These are phyloP conservation scores for Royoungia palumana DNA, from an alignment of 768 basidiomycete genomes.

Conservation along the genomic window DNA sequence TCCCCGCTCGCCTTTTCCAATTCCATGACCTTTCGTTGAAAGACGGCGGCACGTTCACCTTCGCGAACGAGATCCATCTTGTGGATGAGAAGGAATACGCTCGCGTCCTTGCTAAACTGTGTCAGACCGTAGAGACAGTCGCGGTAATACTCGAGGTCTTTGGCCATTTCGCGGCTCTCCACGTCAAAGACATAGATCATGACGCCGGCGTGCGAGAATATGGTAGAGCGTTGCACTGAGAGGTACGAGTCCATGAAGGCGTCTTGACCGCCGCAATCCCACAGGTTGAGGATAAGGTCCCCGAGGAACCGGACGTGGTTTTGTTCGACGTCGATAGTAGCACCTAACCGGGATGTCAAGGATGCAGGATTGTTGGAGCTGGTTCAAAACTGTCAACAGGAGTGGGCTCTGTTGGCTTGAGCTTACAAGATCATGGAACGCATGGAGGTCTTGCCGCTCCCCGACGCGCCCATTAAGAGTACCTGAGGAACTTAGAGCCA, in stretches of 20 bases:
- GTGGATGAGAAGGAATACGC: constrained; percentile 87
- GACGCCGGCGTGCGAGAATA: constrained; percentile 95
- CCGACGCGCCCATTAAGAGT: constrained; percentile 95
- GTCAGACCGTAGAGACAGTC: constrained; percentile 84
- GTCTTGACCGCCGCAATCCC: constrained; percentile 99
- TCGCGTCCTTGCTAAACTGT: constrained; percentile 77
- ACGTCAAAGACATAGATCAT: constrained; percentile 99
- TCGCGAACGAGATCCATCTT: constrained; percentile 94
- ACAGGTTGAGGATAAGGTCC: constrained; percentile 91
- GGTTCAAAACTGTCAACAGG: constrained; percentile 11
- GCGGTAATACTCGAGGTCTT: constrained; percentile 89
- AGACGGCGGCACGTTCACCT: constrained; percentile 48
- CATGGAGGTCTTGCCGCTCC: constrained; percentile 97
- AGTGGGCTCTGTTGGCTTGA: neutral
- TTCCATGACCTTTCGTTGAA: constrained; percentile 73
- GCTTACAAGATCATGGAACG: constrained; percentile 96
- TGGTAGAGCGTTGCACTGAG: constrained; percentile 84
- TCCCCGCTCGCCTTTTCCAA: constrained; percentile 66
- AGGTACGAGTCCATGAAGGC: constrained; percentile 98
- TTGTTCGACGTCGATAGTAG: constrained; percentile 97
- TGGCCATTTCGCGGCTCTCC: constrained; percentile 76
- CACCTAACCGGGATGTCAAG: constrained; percentile 85
- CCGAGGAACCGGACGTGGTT: constrained; percentile 97
- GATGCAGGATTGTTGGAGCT: constrained; percentile 95
- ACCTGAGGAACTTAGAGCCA: constrained; percentile 54